Base-by-base conservation (phyloP, 768 basidiomycete genomes). In the Naematelia encephala region DNA sequence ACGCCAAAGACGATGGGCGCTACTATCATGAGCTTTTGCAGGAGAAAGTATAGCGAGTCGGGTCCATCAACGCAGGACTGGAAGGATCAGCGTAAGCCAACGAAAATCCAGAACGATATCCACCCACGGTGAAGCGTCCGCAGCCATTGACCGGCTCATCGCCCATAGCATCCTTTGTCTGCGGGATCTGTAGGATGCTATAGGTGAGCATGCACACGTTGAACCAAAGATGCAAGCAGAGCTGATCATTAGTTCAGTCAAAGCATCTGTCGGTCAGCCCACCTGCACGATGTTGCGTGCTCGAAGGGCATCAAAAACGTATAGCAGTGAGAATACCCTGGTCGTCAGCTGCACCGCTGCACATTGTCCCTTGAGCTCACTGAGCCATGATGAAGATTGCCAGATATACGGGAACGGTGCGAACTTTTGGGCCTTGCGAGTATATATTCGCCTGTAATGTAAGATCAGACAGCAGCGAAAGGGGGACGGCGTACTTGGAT, bases 311-410 rank as follows among this genome's bases (percentile, higher is more conserved):
- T 72, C 70, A 34, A 63, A 72, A 14, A 68, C 61, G 54, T 67
- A 92, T 61, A 83, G 83, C 44, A 97, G 91, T 74, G 82, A 82
- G 63, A 85, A 89, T 67, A 93, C 87, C 72, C 82, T 98, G 61
- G 79, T 78, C 58, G 80, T 83, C 70, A 54, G 44, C 16, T 16
- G 91, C 92, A 75, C 90, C 88, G 1, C 78, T 94, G 28, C 88
- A 92, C 78, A 25, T 51, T 56, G n/a, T 11, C 30, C 4, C 19
- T 30, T 12, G 23, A n/a, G 53, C 69, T 46, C 30, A 71, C 69
- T 71, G 66, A 2, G 69, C 69, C 34, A 68, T 49, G 26, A 68
- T 65, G 61, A 72, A 72, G 30, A 65, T 58, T 1, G 63, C 61
- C 5, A 69, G 59, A 47, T 72, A 72, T 3, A 72, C 70, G 3